Evolutionary conservation across 345 rosid species (phyloP), one percentile per base, ranked within the genome.

Genomic region (Angophora floribunda): DNA sequence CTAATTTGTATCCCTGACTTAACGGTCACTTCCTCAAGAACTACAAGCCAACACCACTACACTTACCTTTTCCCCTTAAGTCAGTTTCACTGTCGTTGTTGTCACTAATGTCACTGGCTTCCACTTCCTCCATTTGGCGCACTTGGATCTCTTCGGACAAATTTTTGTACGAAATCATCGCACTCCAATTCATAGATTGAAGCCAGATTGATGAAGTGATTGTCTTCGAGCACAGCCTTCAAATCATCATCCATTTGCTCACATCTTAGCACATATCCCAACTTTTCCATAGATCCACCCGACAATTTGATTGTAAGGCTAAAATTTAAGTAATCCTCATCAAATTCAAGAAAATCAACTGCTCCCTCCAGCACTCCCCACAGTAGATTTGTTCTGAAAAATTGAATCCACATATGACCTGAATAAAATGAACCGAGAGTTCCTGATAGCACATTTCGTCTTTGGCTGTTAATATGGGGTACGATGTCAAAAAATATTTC

Each of bases 91-190:
- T 49, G 50, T 49, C 51, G 11, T 0, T 49, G 51, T 1, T 49
- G 51, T 9, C 41, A 2, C 41, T 36, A 36, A 36, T 36, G 41
- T 36, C 41, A 36, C 41, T 10, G 51, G 51, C 52, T 51, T 59
- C 15, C 7, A n/a, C n/a, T n/a, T n/a, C n/a, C n/a, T n/a, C n/a
- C n/a, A n/a, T n/a, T n/a, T n/a, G n/a, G n/a, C n/a, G n/a, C n/a
- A n/a, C n/a, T n/a, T n/a, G n/a, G n/a, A n/a, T n/a, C n/a, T n/a
- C n/a, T n/a, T n/a, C n/a, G n/a, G n/a, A n/a, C 7, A 52, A 52
- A 52, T 16, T 52, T 16, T 19, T 0, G 0, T 0, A 52, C 6
- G 55, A 52, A 52, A 0, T 52, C 55, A 15, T 0, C 1, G 0
- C 0, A 1, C 67, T 57, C 3, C 0, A 8, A 8, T 57, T 9